These are phyloP conservation scores for Tranzscheliella williamsii DNA, from an alignment of 1,284 basidiomycete species.

Conservation along the genomic window DNA sequence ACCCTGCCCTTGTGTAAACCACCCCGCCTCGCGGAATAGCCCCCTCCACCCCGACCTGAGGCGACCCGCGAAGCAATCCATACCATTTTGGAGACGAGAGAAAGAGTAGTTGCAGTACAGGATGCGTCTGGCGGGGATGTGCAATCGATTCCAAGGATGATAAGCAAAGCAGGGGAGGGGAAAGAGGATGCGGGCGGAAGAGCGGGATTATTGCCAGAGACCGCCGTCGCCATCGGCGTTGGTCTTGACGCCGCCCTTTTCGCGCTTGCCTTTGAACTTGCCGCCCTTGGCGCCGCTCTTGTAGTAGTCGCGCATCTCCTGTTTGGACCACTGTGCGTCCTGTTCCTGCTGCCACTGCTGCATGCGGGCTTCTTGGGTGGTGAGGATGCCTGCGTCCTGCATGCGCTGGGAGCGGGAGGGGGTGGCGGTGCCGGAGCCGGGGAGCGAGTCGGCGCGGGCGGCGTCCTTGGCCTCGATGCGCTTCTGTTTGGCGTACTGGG, in stretches of 20 bases:
- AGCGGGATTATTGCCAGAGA: slow-evolving; percentile 39
- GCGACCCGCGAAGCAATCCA: no score
- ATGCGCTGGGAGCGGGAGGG: slow-evolving; percentile 45
- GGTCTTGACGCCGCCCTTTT: slow-evolving; percentile 52
- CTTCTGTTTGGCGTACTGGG: slow-evolving; percentile 30
- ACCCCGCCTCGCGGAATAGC: no score
- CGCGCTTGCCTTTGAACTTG: slow-evolving; percentile 51
- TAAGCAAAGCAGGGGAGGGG: no score
- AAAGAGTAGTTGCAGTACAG: no score
- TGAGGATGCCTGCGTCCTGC: slow-evolving; percentile 41
- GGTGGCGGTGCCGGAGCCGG: slow-evolving; percentile 28
- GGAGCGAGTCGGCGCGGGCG: slow-evolving; percentile 24
- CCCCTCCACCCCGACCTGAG: no score
- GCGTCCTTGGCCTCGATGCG: slow-evolving; percentile 34
- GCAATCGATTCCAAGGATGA: no score
- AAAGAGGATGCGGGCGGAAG: not conserved
- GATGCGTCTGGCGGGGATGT: no score
- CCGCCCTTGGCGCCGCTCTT: slow-evolving; percentile 50
- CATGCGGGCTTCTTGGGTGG: slow-evolving; percentile 36
- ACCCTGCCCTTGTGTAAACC: slow-evolving; percentile 1
- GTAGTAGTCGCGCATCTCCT: slow-evolving; percentile 52
- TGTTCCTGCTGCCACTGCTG: slow-evolving; percentile 48
- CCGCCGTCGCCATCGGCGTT: slow-evolving; percentile 38
- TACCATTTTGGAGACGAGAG: no score
- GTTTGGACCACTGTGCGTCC: slow-evolving; percentile 33